Base-by-base conservation (phyloP, 306 rosid genomes). In the Pyrus betulifolia region DNA sequence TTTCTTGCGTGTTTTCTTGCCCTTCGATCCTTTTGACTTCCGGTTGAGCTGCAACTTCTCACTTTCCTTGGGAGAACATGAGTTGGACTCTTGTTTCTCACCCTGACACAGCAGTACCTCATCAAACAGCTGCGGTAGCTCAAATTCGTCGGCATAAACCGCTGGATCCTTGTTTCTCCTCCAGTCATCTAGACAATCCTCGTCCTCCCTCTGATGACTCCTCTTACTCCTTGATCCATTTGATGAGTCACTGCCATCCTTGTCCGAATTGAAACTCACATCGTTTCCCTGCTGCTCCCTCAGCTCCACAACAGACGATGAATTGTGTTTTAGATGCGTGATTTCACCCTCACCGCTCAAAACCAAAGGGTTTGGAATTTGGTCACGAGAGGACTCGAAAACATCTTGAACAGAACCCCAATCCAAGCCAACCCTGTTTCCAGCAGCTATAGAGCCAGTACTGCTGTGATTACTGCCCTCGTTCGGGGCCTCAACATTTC, bases 161-260 rank as follows among this genome's bases (percentile, higher is more conserved):
- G 85, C 87, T 4, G 83, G 52, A 0, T 80, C 83, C 66, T 86
- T 86, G 82, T 44, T 66, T 68, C 60, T 70, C 61, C 89, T 86
- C 46, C 68, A 55, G 45, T 75, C 84, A 65, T 75, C 82, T 9
- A 30, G 61, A 72, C 59, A 61, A 55, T 62, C 81, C 30, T 51
- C 72, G 52, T 38, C 78, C 45, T 79, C 88, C 66, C 83, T 61
- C 55, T 64, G 54, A 4, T 23, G 83, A 63, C 58, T 78, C 42
- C 73, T 78, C 82, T 81, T 86, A n/a, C 69, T 67, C 59, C 77
- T 55, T 19, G 71, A 64, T 68, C 64, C 76, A 45, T 51, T 30
- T 25, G 23, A 19, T n/a, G 72, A 45, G 78, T 17, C 30, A 10
- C 76, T 74, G 3, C 52, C 75, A 69, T 75, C n/a, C 45, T 46